Percentiles rank a stretch among this genome's conserved stretches.
These are phyloP conservation scores for Niebla homalea DNA, from an alignment of 495 filamentous ascomycete species.

Conservation along the genomic window DNA sequence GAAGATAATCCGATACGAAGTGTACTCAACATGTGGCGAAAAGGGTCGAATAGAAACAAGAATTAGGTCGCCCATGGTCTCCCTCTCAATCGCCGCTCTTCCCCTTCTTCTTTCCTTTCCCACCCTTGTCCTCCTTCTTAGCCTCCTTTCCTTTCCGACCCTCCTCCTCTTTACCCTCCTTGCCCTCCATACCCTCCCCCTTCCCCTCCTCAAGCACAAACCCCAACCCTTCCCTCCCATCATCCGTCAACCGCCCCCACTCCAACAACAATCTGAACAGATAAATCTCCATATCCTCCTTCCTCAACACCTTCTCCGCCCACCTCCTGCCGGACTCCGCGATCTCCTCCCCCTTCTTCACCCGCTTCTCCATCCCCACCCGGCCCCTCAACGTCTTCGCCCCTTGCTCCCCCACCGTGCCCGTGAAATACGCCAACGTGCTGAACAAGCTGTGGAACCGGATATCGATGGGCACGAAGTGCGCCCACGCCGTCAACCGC, in stretches of 20 bases:
- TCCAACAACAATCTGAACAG: conserved; percentile 66
- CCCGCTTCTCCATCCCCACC: conserved; percentile 15
- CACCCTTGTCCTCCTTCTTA: no score
- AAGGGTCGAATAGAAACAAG: no score
- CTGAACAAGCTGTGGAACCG: conserved; percentile 52
- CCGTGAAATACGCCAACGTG: conserved; percentile 51
- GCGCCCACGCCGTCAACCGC: conserved; percentile 56
- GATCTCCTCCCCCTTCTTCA: conserved; percentile 43
- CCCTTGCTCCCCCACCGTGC: conserved; percentile 21
- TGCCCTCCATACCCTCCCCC: neutral
- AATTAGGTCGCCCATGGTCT: no score
- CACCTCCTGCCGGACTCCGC: conserved; percentile 53
- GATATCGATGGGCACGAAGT: conserved; percentile 65
- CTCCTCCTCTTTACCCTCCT: no score
- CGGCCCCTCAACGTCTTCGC: conserved; percentile 21
- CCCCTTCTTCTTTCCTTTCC: no score
- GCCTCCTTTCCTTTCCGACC: no score
- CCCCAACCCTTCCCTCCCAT: conserved; percentile 44
- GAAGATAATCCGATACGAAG: no score
- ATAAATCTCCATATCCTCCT: conserved; percentile 76
- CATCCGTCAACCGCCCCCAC: conserved; percentile 55
- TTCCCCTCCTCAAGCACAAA: conserved; percentile 22
- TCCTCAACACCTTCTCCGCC: conserved; percentile 50
- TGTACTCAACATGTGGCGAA: no score
- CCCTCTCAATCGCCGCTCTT: no score